Evolutionary conservation across 2,329 filamentous ascomycete species (phyloP).

Genomic region (Colletotrichum sp.): DNA sequence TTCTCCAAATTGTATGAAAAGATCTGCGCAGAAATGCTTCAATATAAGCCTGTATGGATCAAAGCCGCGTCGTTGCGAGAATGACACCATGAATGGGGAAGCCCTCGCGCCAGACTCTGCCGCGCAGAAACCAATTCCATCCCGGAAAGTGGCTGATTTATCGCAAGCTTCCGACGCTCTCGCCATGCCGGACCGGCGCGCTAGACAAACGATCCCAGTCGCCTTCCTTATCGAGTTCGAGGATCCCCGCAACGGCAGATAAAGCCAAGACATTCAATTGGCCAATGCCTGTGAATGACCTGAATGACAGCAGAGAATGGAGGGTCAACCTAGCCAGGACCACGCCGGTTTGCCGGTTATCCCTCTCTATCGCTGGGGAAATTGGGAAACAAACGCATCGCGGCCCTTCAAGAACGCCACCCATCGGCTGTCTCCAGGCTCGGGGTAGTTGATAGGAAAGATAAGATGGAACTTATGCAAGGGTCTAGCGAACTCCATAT

Average conservation of each 20-base stretch:
- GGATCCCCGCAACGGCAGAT: conserved; percentile 7
- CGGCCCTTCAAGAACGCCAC: background rate
- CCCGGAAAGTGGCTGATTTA: background rate
- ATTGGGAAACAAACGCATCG: background rate
- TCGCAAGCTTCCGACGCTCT: background rate
- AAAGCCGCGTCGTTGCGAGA: no score
- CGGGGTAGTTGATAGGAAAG: background rate
- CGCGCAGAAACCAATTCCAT: background rate
- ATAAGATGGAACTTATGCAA: background rate
- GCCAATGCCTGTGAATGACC: background rate
- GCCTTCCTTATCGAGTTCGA: background rate
- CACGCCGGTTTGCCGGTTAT: background rate
- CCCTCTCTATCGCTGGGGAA: background rate
- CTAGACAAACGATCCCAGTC: background rate
- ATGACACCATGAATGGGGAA: background rate
- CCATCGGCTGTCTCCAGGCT: background rate
- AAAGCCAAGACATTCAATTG: conserved; percentile 7
- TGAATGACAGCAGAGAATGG: background rate
- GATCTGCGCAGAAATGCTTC: accelerated
- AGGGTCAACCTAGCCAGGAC: background rate
- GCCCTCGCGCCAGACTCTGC: background rate
- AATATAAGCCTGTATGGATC: background rate
- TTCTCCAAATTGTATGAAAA: background rate
- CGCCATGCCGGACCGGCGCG: background rate
- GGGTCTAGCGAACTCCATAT: background rate